Conservation (phyloP, 2,329 filamentous ascomycete species). For the Pestalotiopsis sp. region DNA sequence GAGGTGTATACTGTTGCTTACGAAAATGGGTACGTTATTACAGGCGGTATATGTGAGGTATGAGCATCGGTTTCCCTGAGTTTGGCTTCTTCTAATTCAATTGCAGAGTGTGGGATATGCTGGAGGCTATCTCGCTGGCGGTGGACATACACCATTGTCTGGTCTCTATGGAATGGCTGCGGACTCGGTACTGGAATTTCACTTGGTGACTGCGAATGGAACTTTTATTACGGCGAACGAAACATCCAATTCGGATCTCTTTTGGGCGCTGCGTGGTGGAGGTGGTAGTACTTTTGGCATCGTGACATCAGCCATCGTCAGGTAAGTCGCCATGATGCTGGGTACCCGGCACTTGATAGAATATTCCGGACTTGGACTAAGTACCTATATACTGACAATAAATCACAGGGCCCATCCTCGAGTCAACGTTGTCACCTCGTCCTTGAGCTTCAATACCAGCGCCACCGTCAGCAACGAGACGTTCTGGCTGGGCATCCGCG, state of each 20-base stretch:
- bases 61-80: not conserved
- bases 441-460: conserved; percentile 20
- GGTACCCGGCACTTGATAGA: not conserved
- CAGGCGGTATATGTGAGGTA: conserved; percentile 52
- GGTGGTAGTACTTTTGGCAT: conserved; percentile 46
- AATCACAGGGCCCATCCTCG: conserved; percentile 27
- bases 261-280: conserved; percentile 51
- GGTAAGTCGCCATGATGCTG: conserved; percentile 33
- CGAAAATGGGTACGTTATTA: conserved; percentile 44
- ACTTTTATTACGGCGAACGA: conserved; percentile 42
- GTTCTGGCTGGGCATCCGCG: conserved; percentile 30
- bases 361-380: no score
- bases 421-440: conserved; percentile 30
- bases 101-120: conserved; percentile 48
- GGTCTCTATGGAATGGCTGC: conserved; percentile 49
- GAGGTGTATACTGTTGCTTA: conserved; percentile 54
- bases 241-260: conserved; percentile 46
- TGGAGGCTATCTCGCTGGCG: conserved; percentile 48
- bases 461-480: conserved; percentile 28
- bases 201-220: conserved; percentile 50
- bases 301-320: conserved; percentile 40
- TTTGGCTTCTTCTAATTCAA: not conserved
- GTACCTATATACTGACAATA: not conserved
- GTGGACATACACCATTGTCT: conserved; percentile 55
- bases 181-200: conserved; percentile 50